These are phyloP conservation scores for Elongisporangium undulatum DNA, from an alignment of 352 stramenopile species.

Conservation along the genomic window DNA sequence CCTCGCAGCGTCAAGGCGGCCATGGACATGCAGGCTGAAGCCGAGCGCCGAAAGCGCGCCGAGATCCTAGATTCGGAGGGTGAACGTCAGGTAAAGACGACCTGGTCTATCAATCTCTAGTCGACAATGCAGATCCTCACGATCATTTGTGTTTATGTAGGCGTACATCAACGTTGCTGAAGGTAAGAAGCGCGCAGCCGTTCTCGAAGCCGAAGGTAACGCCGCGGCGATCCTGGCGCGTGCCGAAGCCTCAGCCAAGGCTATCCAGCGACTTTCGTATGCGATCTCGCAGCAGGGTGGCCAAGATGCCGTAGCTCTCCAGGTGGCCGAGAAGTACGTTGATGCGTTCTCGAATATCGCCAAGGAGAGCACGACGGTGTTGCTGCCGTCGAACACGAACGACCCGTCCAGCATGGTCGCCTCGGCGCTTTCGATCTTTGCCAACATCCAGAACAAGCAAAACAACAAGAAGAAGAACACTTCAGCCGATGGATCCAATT, in stretches of 20 bases:
- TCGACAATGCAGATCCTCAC: too few relatives aligned
- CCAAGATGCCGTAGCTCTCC: conserved; percentile 76
- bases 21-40: conserved; percentile 93
- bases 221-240: conserved; percentile 80
- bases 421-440: conserved; percentile 85
- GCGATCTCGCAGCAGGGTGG: conserved; percentile 67
- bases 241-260: conserved; percentile 75
- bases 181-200: conserved; percentile 85
- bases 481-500: background rate
- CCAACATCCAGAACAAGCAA: conserved; percentile 80
- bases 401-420: conserved; percentile 89
- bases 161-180: conserved; percentile 90
- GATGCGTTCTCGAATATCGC: conserved; percentile 88
- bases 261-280: conserved; percentile 67
- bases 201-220: conserved; percentile 82
- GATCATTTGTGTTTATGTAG: too few relatives aligned
- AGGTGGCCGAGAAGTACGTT: conserved; percentile 91
- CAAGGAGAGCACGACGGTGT: conserved; percentile 86
- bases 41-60: conserved; percentile 88
- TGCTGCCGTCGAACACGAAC: conserved; percentile 76
- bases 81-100: too few relatives aligned
- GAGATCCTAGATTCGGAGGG: conserved; percentile 91
- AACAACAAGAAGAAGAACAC: conserved; percentile 6
- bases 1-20: conserved; percentile 82
- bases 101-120: too few relatives aligned